Percentiles rank a stretch among this genome's conserved stretches.
These are phyloP conservation scores for Pilatotrama ljubarskyi DNA, from an alignment of 768 basidiomycete species.

Conservation along the genomic window DNA sequence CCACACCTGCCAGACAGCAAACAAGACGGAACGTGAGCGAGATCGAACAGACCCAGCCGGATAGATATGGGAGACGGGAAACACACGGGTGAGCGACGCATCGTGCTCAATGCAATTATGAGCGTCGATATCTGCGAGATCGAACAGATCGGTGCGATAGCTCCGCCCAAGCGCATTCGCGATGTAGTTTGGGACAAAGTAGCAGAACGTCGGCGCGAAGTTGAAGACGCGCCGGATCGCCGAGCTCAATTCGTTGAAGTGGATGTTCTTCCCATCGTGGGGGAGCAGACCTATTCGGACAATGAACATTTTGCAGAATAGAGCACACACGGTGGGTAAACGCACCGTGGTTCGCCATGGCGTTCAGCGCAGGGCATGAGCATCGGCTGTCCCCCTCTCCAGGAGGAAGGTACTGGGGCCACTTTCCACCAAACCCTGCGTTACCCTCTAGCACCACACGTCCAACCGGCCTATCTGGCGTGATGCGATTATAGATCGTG, in stretches of 20 bases:
- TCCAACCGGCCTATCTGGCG: slow-evolving; percentile 41
- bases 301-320: too few relatives aligned
- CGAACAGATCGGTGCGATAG: slow-evolving; percentile 58
- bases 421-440: slow-evolving; percentile 56
- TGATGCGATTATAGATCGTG: slow-evolving; percentile 51
- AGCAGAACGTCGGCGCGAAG: slow-evolving; percentile 66
- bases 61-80: too few relatives aligned
- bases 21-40: background rate
- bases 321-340: background rate
- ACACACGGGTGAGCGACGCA: slow-evolving; percentile 59
- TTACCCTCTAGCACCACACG: slow-evolving; percentile 24
- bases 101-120: slow-evolving; percentile 82
- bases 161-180: slow-evolving; percentile 57
- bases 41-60: too few relatives aligned
- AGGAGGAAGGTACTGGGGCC: slow-evolving; percentile 67
- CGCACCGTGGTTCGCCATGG: slow-evolving; percentile 81
- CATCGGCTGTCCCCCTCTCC: slow-evolving; percentile 66
- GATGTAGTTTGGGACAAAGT: slow-evolving; percentile 61
- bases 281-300: slow-evolving; percentile 33
- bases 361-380: slow-evolving; percentile 76
- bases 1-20: too few relatives aligned
- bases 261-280: slow-evolving; percentile 69
- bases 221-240: slow-evolving; percentile 62
- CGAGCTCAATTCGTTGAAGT: slow-evolving; percentile 48
- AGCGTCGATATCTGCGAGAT: slow-evolving; percentile 64